phyloP scores from a whole-genome alignment of 192 early-diverging fungal genomes.

The Backusella tarrabulga region DNA sequence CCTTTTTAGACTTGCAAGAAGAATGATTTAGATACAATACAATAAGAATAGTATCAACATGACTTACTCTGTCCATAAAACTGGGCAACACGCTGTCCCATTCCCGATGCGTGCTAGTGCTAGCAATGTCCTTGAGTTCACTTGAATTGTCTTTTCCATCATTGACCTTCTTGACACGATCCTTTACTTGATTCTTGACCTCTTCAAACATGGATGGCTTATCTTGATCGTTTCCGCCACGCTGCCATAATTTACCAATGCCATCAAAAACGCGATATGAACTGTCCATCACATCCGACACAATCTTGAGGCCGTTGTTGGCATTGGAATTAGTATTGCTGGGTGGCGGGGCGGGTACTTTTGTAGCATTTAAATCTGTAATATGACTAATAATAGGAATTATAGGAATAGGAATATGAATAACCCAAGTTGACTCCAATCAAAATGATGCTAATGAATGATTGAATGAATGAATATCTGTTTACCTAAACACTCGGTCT shows the following conservation, averaged over 20 bases:
- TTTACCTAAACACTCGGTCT: conserved; percentile 45
- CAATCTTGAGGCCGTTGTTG: conserved; percentile 27
- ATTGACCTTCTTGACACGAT: not conserved
- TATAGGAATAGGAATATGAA: no score
- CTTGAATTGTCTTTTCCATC: not conserved
- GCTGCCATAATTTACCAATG: conserved; percentile 39
- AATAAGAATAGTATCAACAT: not conserved
- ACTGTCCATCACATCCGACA: conserved; percentile 51
- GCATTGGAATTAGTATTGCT: conserved; percentile 32
- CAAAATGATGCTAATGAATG: no score
- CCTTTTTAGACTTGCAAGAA: not conserved
- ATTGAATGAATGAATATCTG: no score
- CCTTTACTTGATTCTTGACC: not conserved
- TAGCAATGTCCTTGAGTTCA: conserved; percentile 26
- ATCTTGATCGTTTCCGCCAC: not conserved
- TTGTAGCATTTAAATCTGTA: conserved; percentile 17
- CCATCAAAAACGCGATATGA: conserved; percentile 47
- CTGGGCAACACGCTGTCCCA: conserved; percentile 4
- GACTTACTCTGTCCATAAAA: conserved; percentile 21
- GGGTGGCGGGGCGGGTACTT: not conserved
- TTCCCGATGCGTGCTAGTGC: not conserved
- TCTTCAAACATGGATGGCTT: not conserved
- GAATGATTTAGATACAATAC: not conserved
- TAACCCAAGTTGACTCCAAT: no score
- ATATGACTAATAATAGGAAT: conserved; percentile 12